Base-by-base conservation (phyloP, 2,329 filamentous ascomycete genomes). In the Daldinia eschscholtzii region DNA sequence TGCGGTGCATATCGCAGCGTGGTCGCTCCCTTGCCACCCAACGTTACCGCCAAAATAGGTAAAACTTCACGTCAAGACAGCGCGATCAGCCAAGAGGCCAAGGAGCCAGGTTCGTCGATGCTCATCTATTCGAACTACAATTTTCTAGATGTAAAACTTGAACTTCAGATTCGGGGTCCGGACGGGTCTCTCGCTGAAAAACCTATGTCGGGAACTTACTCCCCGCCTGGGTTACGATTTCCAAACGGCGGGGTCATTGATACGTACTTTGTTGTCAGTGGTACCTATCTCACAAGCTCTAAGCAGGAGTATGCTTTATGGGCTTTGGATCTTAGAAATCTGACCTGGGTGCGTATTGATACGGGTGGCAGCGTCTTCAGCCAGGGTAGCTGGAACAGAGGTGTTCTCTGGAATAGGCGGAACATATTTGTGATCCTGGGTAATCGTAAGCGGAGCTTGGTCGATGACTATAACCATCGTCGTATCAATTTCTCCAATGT, bases 41-140 rank as follows among this genome's bases (percentile, higher is more conserved):
- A 88, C 18, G 86, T 90, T 44, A 88, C 89, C 3, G 83, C 88
- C 2, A 88, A 88, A 70, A 88, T 94, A 60, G 92, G 92, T 56
- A 89, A 87, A 71, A 79, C 78, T 10, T 73, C 79, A 46, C 80
- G 82, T 6, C 77, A 78, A 2, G 85, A 87, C 5, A 78, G 80
- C 12, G 80, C 80, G n/a, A 83, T 85, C 68, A 85, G 84, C 71
- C 84, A 86, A 61, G 87, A 90, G 70, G 79, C 83, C 3, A 84
- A 85, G 33, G 88, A 91, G 57, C 79, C 86, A 0, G 88, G 87
- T 6, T 89, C 88, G 1, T 90, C 89, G 1, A 98, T 98, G 94
- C 86, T 99, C 70, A 97, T 99, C 52, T 99, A 99, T 80, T 98
- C 95, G 26, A 99, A 99, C 79, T 99, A 99, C 81, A 98, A 99